Percentiles rank a stretch among this genome's conserved stretches.
phyloP scores from a whole-genome alignment of 345 rosid species.

The Mangifera indica region DNA sequence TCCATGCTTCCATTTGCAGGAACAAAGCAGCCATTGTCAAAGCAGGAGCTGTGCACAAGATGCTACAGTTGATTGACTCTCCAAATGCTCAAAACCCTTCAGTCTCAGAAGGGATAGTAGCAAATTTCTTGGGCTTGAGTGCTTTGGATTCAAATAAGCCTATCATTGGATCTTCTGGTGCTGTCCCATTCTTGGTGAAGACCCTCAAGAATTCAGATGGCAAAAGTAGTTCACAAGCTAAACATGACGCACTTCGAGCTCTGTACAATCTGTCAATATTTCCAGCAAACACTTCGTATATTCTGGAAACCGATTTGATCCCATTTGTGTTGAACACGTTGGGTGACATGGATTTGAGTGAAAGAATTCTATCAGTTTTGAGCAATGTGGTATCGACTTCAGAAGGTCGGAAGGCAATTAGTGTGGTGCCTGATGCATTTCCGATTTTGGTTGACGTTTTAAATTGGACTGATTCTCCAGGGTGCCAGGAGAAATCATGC shows the following conservation, averaged over 20 bases:
- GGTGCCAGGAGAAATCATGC: slow-evolving; percentile 89
- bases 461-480: slow-evolving; percentile 88
- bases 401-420: slow-evolving; percentile 80
- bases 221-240: slow-evolving; percentile 57
- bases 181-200: slow-evolving; percentile 72
- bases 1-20: slow-evolving; percentile 52
- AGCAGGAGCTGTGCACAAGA: slow-evolving; percentile 94
- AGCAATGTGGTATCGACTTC: slow-evolving; percentile 73
- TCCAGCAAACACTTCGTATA: slow-evolving; percentile 50
- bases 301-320: slow-evolving; percentile 64
- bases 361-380: slow-evolving; percentile 75
- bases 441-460: slow-evolving; percentile 75
- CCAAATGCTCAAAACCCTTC: slow-evolving; percentile 41
- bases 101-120: slow-evolving; percentile 80
- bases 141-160: slow-evolving; percentile 89
- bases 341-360: slow-evolving; percentile 94
- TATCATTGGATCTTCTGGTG: slow-evolving; percentile 88
- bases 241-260: slow-evolving; percentile 84
- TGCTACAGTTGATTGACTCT: slow-evolving; percentile 77
- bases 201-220: slow-evolving; percentile 42
- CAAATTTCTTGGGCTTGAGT: slow-evolving; percentile 90
- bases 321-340: slow-evolving; percentile 51
- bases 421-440: slow-evolving; percentile 59
- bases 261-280: slow-evolving; percentile 82
- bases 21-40: slow-evolving; percentile 98